Percentiles rank a stretch among this genome's conserved stretches.
These are phyloP conservation scores for Rhodotorula diobovata DNA, from an alignment of 768 basidiomycete species.

Conservation along the genomic window DNA sequence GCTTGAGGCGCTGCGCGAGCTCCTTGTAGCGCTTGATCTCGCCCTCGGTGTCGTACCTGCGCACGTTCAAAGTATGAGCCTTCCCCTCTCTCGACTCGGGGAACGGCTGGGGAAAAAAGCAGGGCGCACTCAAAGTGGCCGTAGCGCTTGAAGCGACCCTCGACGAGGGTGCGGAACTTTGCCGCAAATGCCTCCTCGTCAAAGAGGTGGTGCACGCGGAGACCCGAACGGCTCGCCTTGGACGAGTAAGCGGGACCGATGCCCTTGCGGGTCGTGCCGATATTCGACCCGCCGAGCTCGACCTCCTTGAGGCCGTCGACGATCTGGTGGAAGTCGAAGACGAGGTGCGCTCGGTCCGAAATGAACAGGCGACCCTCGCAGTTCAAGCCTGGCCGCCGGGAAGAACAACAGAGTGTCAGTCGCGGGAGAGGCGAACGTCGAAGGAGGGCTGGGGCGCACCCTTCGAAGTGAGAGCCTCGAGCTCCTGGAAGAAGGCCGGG, in stretches of 20 bases:
- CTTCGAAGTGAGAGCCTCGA: slow-evolving; percentile 76
- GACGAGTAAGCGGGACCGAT: slow-evolving; percentile 98
- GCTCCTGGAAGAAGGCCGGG: slow-evolving; percentile 88
- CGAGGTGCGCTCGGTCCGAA: slow-evolving; percentile 93
- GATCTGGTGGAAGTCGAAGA: slow-evolving; percentile 99
- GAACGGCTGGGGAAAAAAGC: neutral
- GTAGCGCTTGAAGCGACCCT: slow-evolving; percentile 95
- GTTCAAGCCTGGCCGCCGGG: slow-evolving; percentile 67
- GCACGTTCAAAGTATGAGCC: too few relatives aligned
- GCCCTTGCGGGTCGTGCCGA: slow-evolving; percentile 96
- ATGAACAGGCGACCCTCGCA: slow-evolving; percentile 80
- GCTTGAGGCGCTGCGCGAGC: slow-evolving; percentile 75
- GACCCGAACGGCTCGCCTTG: slow-evolving; percentile 91
- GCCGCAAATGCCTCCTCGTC: slow-evolving; percentile 64
- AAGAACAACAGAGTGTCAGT: neutral
- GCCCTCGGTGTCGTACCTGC: slow-evolving; percentile 85
- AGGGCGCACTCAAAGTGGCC: slow-evolving; percentile 70
- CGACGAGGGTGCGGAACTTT: slow-evolving; percentile 92
- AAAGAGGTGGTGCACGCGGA: slow-evolving; percentile 91
- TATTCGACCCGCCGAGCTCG: slow-evolving; percentile 74
- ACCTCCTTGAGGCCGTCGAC: slow-evolving; percentile 98
- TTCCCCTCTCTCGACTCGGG: neutral
- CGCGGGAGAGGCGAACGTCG: neutral
- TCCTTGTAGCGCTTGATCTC: slow-evolving; percentile 88
- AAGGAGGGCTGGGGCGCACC: slow-evolving; percentile 54